Base-by-base conservation (phyloP, 1,284 basidiomycete genomes). In the Ceratobasidium sp. region DNA sequence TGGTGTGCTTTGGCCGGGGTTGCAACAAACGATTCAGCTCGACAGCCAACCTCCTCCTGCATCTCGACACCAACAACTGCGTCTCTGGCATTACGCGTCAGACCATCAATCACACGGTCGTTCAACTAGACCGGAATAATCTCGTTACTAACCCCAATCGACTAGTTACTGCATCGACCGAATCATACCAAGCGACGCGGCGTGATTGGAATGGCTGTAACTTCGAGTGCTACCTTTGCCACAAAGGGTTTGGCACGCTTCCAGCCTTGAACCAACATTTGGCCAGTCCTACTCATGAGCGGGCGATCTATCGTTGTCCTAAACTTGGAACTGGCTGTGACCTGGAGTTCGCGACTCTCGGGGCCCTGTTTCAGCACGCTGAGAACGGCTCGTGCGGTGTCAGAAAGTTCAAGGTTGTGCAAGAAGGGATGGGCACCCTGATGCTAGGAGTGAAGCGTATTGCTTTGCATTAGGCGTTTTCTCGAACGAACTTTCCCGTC, bases 161-260 rank as follows among this genome's bases (percentile, higher is more conserved):
- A 27, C 22, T 74, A 27, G 56, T 65, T 51, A 46, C 73, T 27
- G 61, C 62, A n/a, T 22, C 61, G 4, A 74, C 62, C 41, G 31
- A 51, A 41, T 66, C 69, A 2, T 76, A 53, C 22, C 56, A 58
- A 39, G 88, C 86, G 29, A 85, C 84, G 14, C 73, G 74, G 11
- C 79, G 78, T 1, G 81, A 87, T 0, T 89, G 84, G 84, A 89
- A 88, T 74, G 83, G 83, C 0, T 6, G 24, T 4, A 82, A 78
- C 19, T 89, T 83, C 77, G 86, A 88, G 78, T 89, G 88, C 79
- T 86, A 86, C 76, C 81, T 89, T 16, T 89, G 88, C 78, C 83
- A 87, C 77, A 74, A 58, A 11, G 74, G 59, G 1, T 86, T 84
- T 64, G n/a, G 76, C 34, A 78, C 81, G 0, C 82, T 88, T 7